Evolutionary conservation across 768 basidiomycete genomes (phyloP).

Genomic region (Panaeolus cyanescens): DNA sequence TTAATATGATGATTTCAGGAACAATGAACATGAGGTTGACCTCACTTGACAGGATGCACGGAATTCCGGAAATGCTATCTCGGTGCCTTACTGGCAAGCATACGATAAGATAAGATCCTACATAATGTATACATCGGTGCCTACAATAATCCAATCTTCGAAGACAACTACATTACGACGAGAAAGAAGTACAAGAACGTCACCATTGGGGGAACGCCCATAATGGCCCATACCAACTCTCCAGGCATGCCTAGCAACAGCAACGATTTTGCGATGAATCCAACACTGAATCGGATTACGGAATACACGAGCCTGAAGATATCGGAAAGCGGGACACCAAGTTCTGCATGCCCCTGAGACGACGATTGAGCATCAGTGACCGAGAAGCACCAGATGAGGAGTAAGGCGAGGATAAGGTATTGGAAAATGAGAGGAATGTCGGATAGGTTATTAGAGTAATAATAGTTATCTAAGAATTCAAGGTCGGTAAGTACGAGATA

Average conservation of each 20-base stretch:
- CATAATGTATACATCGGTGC: too few relatives aligned
- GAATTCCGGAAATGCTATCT: too few relatives aligned
- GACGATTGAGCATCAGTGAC: background rate
- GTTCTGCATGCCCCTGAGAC: background rate
- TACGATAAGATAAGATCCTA: too few relatives aligned
- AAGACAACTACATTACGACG: background rate
- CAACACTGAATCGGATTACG: background rate
- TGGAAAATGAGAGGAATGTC: background rate
- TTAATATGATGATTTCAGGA: too few relatives aligned
- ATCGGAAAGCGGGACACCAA: background rate
- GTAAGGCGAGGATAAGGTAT: background rate
- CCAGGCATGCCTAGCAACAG: background rate
- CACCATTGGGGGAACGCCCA: background rate
- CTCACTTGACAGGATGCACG: too few relatives aligned
- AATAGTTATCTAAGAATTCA: background rate
- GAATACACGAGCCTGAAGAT: background rate
- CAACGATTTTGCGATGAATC: background rate
- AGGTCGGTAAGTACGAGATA: background rate
- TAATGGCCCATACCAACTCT: background rate
- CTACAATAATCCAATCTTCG: background rate
- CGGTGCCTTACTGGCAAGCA: too few relatives aligned
- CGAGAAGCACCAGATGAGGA: background rate
- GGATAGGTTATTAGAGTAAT: background rate
- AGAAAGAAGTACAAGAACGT: background rate
- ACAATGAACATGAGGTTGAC: too few relatives aligned